Percentiles rank a stretch among this genome's conserved stretches.
Evolutionary conservation across 2,329 filamentous ascomycete species (phyloP).

Genomic region (Fusarium aywerte): DNA sequence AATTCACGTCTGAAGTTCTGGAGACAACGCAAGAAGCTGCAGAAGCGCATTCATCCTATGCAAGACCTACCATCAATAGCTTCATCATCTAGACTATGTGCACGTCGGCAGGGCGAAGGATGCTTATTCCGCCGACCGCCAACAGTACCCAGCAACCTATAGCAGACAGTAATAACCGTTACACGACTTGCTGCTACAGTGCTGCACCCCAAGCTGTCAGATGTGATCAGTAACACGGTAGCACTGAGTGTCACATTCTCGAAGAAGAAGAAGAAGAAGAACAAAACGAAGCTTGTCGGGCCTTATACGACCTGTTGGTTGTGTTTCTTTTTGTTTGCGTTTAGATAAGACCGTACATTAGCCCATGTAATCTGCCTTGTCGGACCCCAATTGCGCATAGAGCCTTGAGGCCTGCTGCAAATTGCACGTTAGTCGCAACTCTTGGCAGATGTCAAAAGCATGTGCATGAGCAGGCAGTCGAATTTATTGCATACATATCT

Average conservation of each 20-base stretch:
- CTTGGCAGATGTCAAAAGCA: neutral
- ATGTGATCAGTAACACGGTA: neutral
- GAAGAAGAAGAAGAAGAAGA: conserved; percentile 14
- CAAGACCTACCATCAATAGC: neutral
- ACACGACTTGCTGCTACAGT: neutral
- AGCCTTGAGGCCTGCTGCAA: neutral
- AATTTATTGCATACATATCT: neutral
- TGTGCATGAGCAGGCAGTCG: neutral
- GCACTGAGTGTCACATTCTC: conserved; percentile 17
- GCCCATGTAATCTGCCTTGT: neutral
- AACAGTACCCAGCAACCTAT: neutral
- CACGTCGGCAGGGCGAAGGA: conserved; percentile 16
- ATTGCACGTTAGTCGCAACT: neutral
- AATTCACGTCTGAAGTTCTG: neutral
- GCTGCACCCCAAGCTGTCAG: neutral
- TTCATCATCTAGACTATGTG: neutral
- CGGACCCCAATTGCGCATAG: neutral
- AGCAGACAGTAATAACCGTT: neutral
- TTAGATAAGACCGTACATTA: neutral
- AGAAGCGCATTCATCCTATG: conserved; percentile 14
- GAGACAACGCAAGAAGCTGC: conserved; percentile 4
- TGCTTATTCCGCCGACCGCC: conserved; percentile 4
- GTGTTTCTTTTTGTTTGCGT: neutral
- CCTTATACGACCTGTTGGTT: neutral
- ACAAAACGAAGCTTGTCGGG: neutral